Base-by-base conservation (phyloP, 2,329 filamentous ascomycete genomes). In the Pseudopithomyces maydicus region DNA sequence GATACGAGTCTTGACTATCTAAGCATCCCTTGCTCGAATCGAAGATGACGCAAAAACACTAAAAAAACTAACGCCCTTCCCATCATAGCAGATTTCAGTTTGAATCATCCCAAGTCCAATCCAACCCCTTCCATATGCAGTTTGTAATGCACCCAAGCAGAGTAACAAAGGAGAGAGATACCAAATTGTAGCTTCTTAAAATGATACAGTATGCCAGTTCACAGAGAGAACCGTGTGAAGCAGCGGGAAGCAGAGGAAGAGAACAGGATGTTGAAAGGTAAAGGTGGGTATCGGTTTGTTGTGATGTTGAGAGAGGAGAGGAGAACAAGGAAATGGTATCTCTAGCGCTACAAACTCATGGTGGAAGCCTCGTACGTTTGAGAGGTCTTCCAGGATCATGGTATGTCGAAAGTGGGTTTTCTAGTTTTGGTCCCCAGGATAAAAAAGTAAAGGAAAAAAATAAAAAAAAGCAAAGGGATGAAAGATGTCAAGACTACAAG, bases 401-500 rank as follows among this genome's bases (percentile, higher is more conserved):
- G 29, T 63, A 58, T 62, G 50, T 58, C 55, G 63, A 32, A 48
- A 53, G 57, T 56, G 61, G 63, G 50, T 56, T 66, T 64, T 67
- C 68, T 63, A 5, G 8, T 45, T 29, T 54, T 32, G 65, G 63
- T 65, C 63, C 59, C 58, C 26, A 29, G 26, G 4, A 29, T 52
- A 41, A 53, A 12, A 59, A 63, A 45, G 45, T 51, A 12, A 59
- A 63, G 42, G 45, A 54, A 64, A 58, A 56, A 54, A 64, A 65
- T 49, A 57, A 57, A 59, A 57, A 59, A 63, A 51, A 55, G 65
- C 59, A 61, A 69, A 72, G 67, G 67, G 72, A 74, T 74, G 66
- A 68, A 66, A 69, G 69, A 69, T 70, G 72, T 74, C 73, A 74
- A 74, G 72, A 79, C 82, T 85, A 86, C 77, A 86, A 82, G 77